phyloP scores from a whole-genome alignment of 352 stramenopile species.

The Globisporangium uncinulatum region DNA sequence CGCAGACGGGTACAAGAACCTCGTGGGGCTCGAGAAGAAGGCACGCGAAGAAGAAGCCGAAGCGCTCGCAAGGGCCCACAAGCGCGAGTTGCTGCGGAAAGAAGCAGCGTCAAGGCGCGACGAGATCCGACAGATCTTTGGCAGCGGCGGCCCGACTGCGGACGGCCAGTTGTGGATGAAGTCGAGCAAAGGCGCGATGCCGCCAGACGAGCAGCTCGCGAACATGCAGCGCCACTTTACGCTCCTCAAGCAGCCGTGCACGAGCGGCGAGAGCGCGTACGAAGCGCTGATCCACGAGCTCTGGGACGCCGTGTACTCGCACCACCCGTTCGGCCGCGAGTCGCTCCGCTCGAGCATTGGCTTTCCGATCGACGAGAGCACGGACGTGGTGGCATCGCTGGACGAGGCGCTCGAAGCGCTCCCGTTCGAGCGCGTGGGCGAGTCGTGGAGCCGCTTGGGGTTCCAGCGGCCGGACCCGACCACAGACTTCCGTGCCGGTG shows the following conservation, averaged over 20 bases:
- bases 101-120: slow-evolving; percentile 36
- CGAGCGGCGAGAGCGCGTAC: slow-evolving; percentile 53
- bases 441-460: slow-evolving; percentile 74
- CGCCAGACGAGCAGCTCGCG: slow-evolving; percentile 40
- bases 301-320: slow-evolving; percentile 64
- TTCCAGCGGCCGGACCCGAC: slow-evolving; percentile 83
- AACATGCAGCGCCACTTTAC: slow-evolving; percentile 66
- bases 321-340: slow-evolving; percentile 29
- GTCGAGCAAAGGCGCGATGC: slow-evolving; percentile 47
- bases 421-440: slow-evolving; percentile 64
- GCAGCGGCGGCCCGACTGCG: slow-evolving; percentile 18
- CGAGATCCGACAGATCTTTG: slow-evolving; percentile 46
- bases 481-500: slow-evolving; percentile 79
- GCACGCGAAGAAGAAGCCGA: slow-evolving; percentile 73
- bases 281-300: slow-evolving; percentile 54
- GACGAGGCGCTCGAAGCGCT: slow-evolving; percentile 10
- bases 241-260: slow-evolving; percentile 64
- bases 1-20: slow-evolving; percentile 66
- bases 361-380: slow-evolving; percentile 13
- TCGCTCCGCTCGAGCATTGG: slow-evolving; percentile 13
- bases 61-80: slow-evolving; percentile 66
- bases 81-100: slow-evolving; percentile 59
- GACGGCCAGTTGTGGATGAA: slow-evolving; percentile 47
- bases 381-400: neutral
- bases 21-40: slow-evolving; percentile 61